Percentiles rank a stretch among this genome's conserved stretches.
phyloP scores from a whole-genome alignment of 768 basidiomycete species.

The Pleurotus ostreatus region DNA sequence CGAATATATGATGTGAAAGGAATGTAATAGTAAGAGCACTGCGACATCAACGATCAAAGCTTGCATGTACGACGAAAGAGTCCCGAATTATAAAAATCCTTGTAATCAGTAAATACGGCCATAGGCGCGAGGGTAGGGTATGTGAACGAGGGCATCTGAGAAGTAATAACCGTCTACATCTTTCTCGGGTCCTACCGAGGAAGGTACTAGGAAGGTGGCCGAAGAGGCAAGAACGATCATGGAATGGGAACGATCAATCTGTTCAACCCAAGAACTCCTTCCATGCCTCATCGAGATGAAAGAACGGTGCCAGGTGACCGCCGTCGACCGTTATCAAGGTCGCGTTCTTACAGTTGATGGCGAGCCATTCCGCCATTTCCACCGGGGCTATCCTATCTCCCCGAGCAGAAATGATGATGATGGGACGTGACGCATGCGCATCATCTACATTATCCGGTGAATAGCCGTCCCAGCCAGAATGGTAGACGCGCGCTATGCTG shows the following conservation, averaged over 20 bases:
- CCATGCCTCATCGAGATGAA: constrained; percentile 45
- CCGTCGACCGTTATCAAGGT: constrained; percentile 38
- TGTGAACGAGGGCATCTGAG: background rate
- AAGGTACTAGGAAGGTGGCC: too few species aligned
- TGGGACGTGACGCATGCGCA: constrained; percentile 37
- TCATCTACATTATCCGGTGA: constrained; percentile 37
- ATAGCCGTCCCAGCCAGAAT: constrained; percentile 50
- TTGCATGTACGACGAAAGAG: too few species aligned
- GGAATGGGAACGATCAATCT: background rate
- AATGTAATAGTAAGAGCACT: too few species aligned
- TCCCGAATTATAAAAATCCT: too few species aligned
- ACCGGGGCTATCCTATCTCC: constrained; percentile 38
- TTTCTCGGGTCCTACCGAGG: too few species aligned
- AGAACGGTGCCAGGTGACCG: constrained; percentile 45
- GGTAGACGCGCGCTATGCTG: constrained; percentile 34
- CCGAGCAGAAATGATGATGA: constrained; percentile 40
- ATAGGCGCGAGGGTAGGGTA: background rate
- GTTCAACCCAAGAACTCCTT: constrained; percentile 24
- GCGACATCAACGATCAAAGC: too few species aligned
- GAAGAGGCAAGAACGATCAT: background rate
- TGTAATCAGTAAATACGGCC: background rate
- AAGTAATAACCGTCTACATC: background rate
- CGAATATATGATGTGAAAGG: too few species aligned
- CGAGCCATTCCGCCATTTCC: constrained; percentile 46
- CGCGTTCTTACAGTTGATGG: constrained; percentile 40